Evolutionary conservation across 345 rosid genomes (phyloP).

Genomic region (Brassica nigra): DNA sequence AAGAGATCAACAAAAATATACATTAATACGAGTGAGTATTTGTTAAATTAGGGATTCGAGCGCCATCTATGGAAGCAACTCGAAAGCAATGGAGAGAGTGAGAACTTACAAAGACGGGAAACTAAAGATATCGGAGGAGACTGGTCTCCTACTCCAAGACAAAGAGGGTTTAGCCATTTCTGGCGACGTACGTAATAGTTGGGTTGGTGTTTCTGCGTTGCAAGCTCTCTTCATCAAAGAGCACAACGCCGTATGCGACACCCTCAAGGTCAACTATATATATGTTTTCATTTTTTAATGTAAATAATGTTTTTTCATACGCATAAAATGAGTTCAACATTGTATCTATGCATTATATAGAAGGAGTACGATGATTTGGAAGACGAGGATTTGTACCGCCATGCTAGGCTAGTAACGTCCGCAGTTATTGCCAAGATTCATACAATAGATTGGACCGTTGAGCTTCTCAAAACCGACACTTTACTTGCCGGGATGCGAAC

Average conservation of each 20-base stretch:
- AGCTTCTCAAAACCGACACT: slow-evolving; percentile 63
- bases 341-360: not conserved
- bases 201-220: slow-evolving; percentile 56
- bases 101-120: slow-evolving; percentile 60
- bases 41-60: slow-evolving; percentile 59
- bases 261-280: slow-evolving; percentile 42
- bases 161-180: slow-evolving; percentile 45
- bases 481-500: slow-evolving; percentile 59
- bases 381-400: slow-evolving; percentile 56
- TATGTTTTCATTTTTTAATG: not conserved
- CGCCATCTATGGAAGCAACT: slow-evolving; percentile 54
- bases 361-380: slow-evolving; percentile 40
- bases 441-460: slow-evolving; percentile 71
- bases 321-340: not conserved
- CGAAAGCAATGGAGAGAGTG: slow-evolving; percentile 38
- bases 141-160: slow-evolving; percentile 51
- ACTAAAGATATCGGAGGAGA: slow-evolving; percentile 50
- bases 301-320: not conserved
- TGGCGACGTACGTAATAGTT: slow-evolving; percentile 57
- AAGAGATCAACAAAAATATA: too few species aligned
- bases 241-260: slow-evolving; percentile 60
- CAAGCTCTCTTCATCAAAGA: slow-evolving; percentile 58
- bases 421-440: slow-evolving; percentile 71
- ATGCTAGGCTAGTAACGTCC: slow-evolving; percentile 60
- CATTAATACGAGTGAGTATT: not conserved